phyloP scores from a whole-genome alignment of 2,329 filamentous ascomycete genomes.

The Ophiostoma ulmi region DNA sequence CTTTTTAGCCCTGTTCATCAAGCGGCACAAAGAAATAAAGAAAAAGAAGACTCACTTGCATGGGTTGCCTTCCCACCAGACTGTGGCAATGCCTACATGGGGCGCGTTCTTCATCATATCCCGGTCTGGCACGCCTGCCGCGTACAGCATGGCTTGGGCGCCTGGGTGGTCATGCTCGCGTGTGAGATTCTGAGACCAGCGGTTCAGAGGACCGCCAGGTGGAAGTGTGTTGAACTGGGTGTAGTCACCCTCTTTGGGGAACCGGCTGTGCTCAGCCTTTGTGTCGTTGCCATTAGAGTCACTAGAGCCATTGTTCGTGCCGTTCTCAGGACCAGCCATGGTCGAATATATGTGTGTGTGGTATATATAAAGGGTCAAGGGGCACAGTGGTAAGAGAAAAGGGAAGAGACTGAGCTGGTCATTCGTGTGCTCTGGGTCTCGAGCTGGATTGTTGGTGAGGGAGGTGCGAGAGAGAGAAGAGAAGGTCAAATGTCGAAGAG shows the following conservation, averaged over 20 bases:
- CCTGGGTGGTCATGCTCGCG: slow-evolving; percentile 85
- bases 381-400: neutral
- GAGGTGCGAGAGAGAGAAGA: neutral
- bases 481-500: neutral
- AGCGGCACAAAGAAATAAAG: too few relatives aligned
- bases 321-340: neutral
- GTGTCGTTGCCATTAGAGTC: neutral
- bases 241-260: slow-evolving; percentile 48
- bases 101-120: slow-evolving; percentile 85
- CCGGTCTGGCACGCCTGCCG: slow-evolving; percentile 76
- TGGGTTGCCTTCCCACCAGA: slow-evolving; percentile 97
- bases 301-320: neutral
- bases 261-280: slow-evolving; percentile 1
- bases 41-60: slow-evolving; percentile 66
- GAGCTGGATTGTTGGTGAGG: too few relatives aligned
- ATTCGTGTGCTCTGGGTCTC: neutral
- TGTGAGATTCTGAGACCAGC: slow-evolving; percentile 79
- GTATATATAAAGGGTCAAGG: neutral
- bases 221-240: slow-evolving; percentile 50
- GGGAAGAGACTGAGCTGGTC: neutral
- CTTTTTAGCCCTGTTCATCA: neutral
- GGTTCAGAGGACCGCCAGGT: slow-evolving; percentile 61
- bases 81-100: slow-evolving; percentile 83
- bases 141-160: slow-evolving; percentile 94
- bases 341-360: neutral